phyloP scores from a whole-genome alignment of 129 eudicot genomes.

The Oenanthe sinensis region DNA sequence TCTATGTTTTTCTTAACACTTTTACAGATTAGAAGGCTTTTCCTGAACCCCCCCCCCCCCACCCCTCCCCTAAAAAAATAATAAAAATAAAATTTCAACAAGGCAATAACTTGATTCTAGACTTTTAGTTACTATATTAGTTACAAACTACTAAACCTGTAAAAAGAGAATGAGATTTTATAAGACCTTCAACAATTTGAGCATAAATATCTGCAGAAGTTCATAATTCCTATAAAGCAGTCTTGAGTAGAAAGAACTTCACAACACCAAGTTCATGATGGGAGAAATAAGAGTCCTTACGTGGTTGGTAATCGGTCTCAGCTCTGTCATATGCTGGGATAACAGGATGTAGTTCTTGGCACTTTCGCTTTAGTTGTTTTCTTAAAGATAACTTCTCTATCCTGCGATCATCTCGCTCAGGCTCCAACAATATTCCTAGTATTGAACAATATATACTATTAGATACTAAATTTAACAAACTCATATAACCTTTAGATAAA shows the following conservation, averaged over 20 bases:
- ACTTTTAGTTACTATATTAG: not conserved
- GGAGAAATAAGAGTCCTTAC: conserved; percentile 24
- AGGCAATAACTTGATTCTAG: not conserved
- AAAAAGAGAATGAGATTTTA: not conserved
- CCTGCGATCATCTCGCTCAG: conserved; percentile 65
- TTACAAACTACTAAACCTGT: not conserved
- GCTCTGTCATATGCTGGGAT: conserved; percentile 34
- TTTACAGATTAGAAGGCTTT: not conserved
- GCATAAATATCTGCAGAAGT: not conserved
- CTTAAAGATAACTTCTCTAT: conserved; percentile 83
- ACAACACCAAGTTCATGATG: not conserved
- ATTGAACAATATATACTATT: conserved; percentile 14
- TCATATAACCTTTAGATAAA: not conserved
- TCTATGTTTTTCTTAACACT: not conserved
- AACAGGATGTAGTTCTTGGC: conserved; percentile 57
- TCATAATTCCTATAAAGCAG: not conserved
- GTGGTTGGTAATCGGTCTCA: conserved; percentile 41
- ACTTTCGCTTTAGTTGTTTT: conserved; percentile 66
- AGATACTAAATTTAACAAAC: not conserved
- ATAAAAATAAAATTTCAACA: no score
- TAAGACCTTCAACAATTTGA: not conserved
- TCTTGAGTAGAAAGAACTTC: not conserved
- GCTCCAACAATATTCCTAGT: conserved; percentile 56
- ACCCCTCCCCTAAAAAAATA: no score
- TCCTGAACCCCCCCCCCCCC: not conserved